Evolutionary conservation across 257 asterid species (phyloP).

Genomic region (Gentiana dahurica): DNA sequence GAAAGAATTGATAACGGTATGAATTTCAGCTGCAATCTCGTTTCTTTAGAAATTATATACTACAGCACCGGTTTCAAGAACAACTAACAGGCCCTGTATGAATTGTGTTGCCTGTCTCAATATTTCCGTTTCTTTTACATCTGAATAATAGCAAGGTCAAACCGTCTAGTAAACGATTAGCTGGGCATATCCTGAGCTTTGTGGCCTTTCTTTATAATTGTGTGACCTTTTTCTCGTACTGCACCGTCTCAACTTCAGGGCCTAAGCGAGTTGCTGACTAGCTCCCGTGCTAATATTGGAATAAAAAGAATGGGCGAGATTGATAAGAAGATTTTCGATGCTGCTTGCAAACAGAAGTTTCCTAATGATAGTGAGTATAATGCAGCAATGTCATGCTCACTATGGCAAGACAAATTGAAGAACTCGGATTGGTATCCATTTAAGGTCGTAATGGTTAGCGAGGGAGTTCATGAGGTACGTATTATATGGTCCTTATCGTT

Average conservation of each 20-base stretch:
- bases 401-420: constrained; percentile 60
- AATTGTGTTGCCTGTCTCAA: no score
- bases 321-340: constrained; percentile 47
- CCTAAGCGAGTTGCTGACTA: constrained; percentile 31
- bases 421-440: constrained; percentile 67
- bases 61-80: no score
- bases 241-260: constrained; percentile 26
- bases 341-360: constrained; percentile 38
- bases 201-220: no score
- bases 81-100: no score
- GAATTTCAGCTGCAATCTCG: not conserved
- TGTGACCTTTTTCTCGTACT: not conserved
- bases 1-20: constrained; percentile 17
- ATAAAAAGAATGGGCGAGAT: constrained; percentile 76
- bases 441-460: constrained; percentile 22
- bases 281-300: constrained; percentile 45
- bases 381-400: constrained; percentile 43
- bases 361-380: constrained; percentile 44
- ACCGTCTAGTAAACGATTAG: no score
- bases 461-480: constrained; percentile 33
- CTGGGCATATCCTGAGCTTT: no score
- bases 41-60: no score
- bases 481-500: not conserved
- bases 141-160: no score
- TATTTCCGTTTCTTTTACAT: no score